These are phyloP conservation scores for Blastobotrys malaysiensis DNA, from an alignment of 1,139 yeast species.

Conservation along the genomic window DNA sequence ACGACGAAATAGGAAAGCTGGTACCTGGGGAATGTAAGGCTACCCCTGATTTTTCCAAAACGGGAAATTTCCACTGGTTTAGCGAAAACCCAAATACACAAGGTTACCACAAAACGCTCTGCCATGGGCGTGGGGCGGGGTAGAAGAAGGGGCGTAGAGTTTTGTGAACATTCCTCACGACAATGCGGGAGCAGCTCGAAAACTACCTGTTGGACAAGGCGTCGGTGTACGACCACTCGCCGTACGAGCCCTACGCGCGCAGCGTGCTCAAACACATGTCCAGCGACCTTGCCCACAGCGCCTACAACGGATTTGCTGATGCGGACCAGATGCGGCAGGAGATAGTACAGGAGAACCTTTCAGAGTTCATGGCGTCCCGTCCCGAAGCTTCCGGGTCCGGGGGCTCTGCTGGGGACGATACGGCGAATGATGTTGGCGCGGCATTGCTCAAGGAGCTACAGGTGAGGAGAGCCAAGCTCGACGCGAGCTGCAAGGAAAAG, in stretches of 20 bases:
- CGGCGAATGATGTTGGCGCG: neutral
- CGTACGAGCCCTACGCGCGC: slow-evolving; percentile 15
- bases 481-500: slow-evolving; percentile 4
- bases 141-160: too few species aligned
- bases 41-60: too few species aligned
- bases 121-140: too few species aligned
- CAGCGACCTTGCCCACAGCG: slow-evolving; percentile 3
- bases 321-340: slow-evolving; percentile 15
- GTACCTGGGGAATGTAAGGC: too few species aligned
- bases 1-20: too few species aligned
- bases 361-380: slow-evolving; percentile 11
- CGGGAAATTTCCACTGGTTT: too few species aligned
- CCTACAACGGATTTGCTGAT: slow-evolving; percentile 15
- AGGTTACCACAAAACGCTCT: too few species aligned
- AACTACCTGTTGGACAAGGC: slow-evolving; percentile 21
- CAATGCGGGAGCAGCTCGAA: slow-evolving; percentile 10
- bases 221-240: slow-evolving; percentile 16
- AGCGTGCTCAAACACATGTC: slow-evolving; percentile 3
- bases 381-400: neutral
- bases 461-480: neutral
- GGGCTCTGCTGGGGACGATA: neutral
- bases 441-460: slow-evolving; percentile 6
- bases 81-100: too few species aligned
- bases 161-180: neutral
- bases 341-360: slow-evolving; percentile 12